phyloP scores from a whole-genome alignment of 345 rosid species.

The Geranium rotundifolium region DNA sequence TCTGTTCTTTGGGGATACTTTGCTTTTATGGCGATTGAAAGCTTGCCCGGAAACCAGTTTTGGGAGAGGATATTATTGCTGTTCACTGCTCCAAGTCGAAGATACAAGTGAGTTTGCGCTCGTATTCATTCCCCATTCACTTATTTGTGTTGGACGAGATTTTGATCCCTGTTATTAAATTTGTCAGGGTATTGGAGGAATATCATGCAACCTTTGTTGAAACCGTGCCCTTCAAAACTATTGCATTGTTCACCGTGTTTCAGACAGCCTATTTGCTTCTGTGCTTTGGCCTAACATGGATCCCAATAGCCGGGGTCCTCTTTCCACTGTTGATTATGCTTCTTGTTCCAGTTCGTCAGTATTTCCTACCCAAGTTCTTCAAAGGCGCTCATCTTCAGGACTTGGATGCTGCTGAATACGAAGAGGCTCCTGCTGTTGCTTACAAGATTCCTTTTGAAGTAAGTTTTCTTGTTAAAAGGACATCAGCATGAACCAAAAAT shows the following conservation, averaged over 20 bases:
- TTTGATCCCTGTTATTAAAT: conserved; percentile 4
- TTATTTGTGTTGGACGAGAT: not conserved
- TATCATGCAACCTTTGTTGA: conserved; percentile 52
- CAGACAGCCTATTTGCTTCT: conserved; percentile 50
- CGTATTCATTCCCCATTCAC: not conserved
- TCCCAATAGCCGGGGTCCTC: conserved; percentile 68
- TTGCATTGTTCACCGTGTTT: conserved; percentile 52
- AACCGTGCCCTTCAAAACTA: conserved; percentile 57
- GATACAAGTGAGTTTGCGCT: conserved; percentile 59
- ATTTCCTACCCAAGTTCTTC: conserved; percentile 54
- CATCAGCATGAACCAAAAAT: no score
- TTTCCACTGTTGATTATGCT: conserved; percentile 72
- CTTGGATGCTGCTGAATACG: conserved; percentile 69
- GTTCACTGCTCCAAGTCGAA: conserved; percentile 79
- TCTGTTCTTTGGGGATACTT: conserved; percentile 98
- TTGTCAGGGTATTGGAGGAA: conserved; percentile 48
- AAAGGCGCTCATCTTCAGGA: conserved; percentile 64
- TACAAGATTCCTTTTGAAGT: conserved; percentile 44
- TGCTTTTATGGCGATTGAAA: conserved; percentile 96
- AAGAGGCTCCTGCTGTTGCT: conserved; percentile 58
- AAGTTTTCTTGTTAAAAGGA: conserved; percentile 12
- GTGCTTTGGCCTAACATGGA: conserved; percentile 75
- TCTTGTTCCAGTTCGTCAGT: conserved; percentile 63
- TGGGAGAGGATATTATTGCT: conserved; percentile 95
- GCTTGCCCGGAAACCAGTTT: conserved; percentile 91